Percentiles rank a stretch among this genome's conserved stretches.
Evolutionary conservation across 129 eudicot species (phyloP).

Genomic region (Ambrosia trifida): DNA sequence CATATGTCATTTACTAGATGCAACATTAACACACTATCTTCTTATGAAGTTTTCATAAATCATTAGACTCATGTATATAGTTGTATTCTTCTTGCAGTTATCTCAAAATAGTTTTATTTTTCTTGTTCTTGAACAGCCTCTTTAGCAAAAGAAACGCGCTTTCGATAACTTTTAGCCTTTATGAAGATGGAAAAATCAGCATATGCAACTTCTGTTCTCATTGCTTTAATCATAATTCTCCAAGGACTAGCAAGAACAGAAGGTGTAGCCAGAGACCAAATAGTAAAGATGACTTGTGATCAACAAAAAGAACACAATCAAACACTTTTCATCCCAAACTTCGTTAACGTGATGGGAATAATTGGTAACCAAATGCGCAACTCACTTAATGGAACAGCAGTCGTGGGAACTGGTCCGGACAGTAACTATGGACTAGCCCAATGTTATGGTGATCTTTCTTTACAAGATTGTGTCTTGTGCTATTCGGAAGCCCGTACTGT

Average conservation of each 20-base stretch:
- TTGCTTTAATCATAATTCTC: constrained; percentile 20
- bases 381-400: constrained; percentile 46
- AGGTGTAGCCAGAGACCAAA: constrained; percentile 59
- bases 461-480: constrained; percentile 62
- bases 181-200: constrained; percentile 31
- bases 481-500: constrained; percentile 67
- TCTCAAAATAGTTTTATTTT: neutral
- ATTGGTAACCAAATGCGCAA: constrained; percentile 49
- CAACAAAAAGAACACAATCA: constrained; percentile 41
- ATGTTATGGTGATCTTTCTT: constrained; percentile 76
- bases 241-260: constrained; percentile 31
- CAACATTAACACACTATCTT: neutral
- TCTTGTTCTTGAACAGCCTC: constrained; percentile 2
- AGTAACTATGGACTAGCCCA: constrained; percentile 58
- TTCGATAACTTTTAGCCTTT: neutral
- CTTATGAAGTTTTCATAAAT: neutral
- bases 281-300: constrained; percentile 40
- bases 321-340: constrained; percentile 47
- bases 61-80: neutral
- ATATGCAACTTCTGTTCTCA: constrained; percentile 6
- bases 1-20: neutral
- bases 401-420: constrained; percentile 50
- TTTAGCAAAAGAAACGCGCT: constrained; percentile 2
- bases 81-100: neutral
- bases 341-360: constrained; percentile 54